Percentiles rank a stretch among this genome's conserved stretches.
These are phyloP conservation scores for Tolypocladium sp. DNA, from an alignment of 2,329 filamentous ascomycete genomes.

Conservation along the genomic window DNA sequence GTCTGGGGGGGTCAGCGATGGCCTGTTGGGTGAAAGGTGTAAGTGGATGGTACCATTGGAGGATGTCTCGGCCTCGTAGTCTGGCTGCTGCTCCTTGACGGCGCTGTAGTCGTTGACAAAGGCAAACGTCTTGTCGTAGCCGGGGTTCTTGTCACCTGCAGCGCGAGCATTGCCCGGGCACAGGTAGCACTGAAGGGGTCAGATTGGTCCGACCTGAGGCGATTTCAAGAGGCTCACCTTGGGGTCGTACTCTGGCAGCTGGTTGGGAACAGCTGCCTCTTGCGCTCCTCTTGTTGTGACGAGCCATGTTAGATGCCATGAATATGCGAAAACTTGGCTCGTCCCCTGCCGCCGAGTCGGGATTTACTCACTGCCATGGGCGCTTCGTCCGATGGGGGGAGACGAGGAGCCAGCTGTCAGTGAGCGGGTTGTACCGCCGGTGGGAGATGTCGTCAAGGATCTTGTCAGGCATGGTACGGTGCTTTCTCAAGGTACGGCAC, in stretches of 20 bases:
- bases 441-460: conserved; percentile 95
- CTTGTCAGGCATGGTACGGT: conserved; percentile 53
- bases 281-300: conserved; percentile 58
- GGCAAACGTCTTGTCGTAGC: conserved; percentile 79
- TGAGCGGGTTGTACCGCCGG: conserved; percentile 83
- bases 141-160: conserved; percentile 75
- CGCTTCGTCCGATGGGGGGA: conserved; percentile 94
- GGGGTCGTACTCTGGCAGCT: conserved; percentile 73
- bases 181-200: conserved; percentile 67
- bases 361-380: conserved; percentile 79
- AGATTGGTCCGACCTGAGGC: neutral
- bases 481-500: neutral
- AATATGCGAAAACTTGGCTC: neutral
- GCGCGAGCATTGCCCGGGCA: conserved; percentile 88
- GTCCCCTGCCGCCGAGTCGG: neutral
- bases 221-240: conserved; percentile 32
- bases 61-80: conserved; percentile 47
- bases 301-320: neutral
- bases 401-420: conserved; percentile 85
- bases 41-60: conserved; percentile 20
- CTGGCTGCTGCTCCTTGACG: conserved; percentile 84
- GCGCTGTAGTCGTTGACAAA: conserved; percentile 98
- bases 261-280: conserved; percentile 58
- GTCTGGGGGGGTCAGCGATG: conserved; percentile 31
- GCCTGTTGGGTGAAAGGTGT: too few species aligned